Base-by-base conservation (phyloP, 2,329 filamentous ascomycete species). In the Aspergillus ochraceoroseus region DNA sequence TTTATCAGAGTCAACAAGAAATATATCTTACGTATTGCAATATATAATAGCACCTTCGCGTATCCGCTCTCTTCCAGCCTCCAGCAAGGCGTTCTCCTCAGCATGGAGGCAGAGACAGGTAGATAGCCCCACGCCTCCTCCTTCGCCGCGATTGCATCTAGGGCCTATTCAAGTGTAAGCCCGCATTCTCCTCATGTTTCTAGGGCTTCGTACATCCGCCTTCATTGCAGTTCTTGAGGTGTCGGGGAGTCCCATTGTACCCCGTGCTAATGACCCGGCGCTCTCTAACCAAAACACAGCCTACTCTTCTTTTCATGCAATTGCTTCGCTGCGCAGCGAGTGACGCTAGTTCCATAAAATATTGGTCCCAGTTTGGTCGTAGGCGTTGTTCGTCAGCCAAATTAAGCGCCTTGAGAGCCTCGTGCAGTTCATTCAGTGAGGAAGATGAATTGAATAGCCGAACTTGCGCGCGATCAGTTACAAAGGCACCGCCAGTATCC, bases 101-200 rank as follows among this genome's bases (percentile, higher is more conserved):
- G 92, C 92, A 63, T 98, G 92, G n/a, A 98, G 79, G 63, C 92
- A 98, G 34, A 96, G 75, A 59, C 92, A 98, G 4, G 90, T 95
- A 3, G 82, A 80, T 13, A 98, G 74, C 1, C 78, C 81, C 31
- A 82, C 75, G 15, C 92, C 92, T 17, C 75, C 77, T 19, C 76
- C 75, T 41, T 79, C 75, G 4, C 80, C 84, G 37, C 77, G 76
- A 64, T 98, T 96, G 67, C 92, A 98, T 33, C 92, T 77, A 7
- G 74, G 68, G 52, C 73, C 72, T 75, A 40, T 9, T 30, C 23
- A 34, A 46, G 19, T 41, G 42, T 46, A 31, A 48, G 33, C 26
- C 33, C 29, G 15, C 4, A 17, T 18, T n/a, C 20, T 15, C 26
- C 3, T 33, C 20, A 18, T 12, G 17, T 13, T 17, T 25, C 27